Evolutionary conservation across 2,329 filamentous ascomycete species (phyloP).

Genomic region (Lachnellula arida): DNA sequence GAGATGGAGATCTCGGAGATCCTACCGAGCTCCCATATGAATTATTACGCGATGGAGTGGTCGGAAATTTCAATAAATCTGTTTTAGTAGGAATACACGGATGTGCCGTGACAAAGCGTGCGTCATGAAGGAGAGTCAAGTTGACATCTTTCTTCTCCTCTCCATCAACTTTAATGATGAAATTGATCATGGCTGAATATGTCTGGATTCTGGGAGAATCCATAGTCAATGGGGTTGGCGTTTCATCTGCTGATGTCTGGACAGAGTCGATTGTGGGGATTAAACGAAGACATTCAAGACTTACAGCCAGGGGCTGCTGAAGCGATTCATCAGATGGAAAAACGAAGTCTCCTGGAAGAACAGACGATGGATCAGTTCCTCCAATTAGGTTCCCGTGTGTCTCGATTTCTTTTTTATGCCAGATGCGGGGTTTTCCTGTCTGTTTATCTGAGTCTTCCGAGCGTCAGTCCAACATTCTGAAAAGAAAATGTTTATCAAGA

Average conservation of each 20-base stretch:
- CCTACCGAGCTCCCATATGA: slow-evolving; percentile 29
- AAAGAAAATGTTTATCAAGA: not conserved
- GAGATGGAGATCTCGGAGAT: not conserved
- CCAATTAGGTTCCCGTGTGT: slow-evolving; percentile 57
- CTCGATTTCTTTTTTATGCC: slow-evolving; percentile 56
- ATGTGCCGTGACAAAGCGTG: slow-evolving; percentile 62
- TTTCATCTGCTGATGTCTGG: slow-evolving; percentile 32
- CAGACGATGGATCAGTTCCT: slow-evolving; percentile 47
- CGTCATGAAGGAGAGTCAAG: slow-evolving; percentile 48
- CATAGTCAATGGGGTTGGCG: slow-evolving; percentile 13
- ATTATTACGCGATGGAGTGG: slow-evolving; percentile 56
- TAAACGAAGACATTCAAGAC: slow-evolving; percentile 48
- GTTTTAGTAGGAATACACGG: slow-evolving; percentile 56
- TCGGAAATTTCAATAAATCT: slow-evolving; percentile 54
- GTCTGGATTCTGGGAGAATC: slow-evolving; percentile 21
- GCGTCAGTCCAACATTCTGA: not conserved
- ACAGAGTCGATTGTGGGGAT: slow-evolving; percentile 39
- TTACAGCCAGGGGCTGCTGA: slow-evolving; percentile 43
- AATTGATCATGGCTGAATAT: slow-evolving; percentile 31
- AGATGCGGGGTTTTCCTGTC: slow-evolving; percentile 53
- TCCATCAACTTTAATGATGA: slow-evolving; percentile 18
- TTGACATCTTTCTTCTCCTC: slow-evolving; percentile 24
- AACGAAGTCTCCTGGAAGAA: slow-evolving; percentile 58
- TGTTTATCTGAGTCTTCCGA: slow-evolving; percentile 46
- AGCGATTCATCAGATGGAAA: slow-evolving; percentile 53